These are phyloP conservation scores for Hsuehochloa calcarea DNA, from an alignment of 176 grass and related monocot species.

Conservation along the genomic window DNA sequence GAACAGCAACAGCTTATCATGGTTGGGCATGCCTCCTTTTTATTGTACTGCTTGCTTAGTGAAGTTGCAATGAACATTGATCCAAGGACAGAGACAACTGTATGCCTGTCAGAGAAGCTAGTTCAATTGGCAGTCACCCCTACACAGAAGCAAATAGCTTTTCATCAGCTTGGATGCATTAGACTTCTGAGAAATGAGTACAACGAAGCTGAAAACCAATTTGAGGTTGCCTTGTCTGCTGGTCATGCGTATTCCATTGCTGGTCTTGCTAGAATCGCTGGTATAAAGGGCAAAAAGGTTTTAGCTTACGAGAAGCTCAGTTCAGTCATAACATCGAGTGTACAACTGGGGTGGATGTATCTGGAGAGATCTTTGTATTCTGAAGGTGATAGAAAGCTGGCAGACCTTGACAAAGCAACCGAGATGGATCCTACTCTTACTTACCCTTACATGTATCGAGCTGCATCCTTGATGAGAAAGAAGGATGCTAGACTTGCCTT, in stretches of 20 bases:
- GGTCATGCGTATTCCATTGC: slow-evolving; percentile 80
- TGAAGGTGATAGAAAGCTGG: slow-evolving; percentile 57
- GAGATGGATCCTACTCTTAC: slow-evolving; percentile 86
- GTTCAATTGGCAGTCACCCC: slow-evolving; percentile 44
- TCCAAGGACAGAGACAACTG: slow-evolving; percentile 57
- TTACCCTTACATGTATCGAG: slow-evolving; percentile 90
- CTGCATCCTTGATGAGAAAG: slow-evolving; percentile 80
- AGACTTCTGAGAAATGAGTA: slow-evolving; percentile 77
- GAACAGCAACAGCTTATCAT: slow-evolving; percentile 54
- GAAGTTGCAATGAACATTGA: slow-evolving; percentile 76
- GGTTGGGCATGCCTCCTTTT: slow-evolving; percentile 68
- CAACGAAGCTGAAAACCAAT: slow-evolving; percentile 56
- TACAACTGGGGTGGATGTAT: slow-evolving; percentile 87
- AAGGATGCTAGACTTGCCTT: slow-evolving; percentile 74
- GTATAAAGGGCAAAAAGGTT: slow-evolving; percentile 50
- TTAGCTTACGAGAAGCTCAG: slow-evolving; percentile 73
- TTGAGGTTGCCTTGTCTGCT: slow-evolving; percentile 58
- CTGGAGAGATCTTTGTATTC: slow-evolving; percentile 79
- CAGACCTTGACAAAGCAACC: slow-evolving; percentile 76
- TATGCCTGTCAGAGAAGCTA: slow-evolving; percentile 67
- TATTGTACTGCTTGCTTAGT: slow-evolving; percentile 77
- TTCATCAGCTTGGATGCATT: slow-evolving; percentile 85
- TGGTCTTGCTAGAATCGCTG: slow-evolving; percentile 74
- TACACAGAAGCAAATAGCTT: slow-evolving; percentile 84
- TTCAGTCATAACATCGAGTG: slow-evolving; percentile 68